Percentiles rank a stretch among this genome's conserved stretches.
Evolutionary conservation across 176 grass and related monocot genomes (phyloP).

Genomic region (Triticum monococcum): DNA sequence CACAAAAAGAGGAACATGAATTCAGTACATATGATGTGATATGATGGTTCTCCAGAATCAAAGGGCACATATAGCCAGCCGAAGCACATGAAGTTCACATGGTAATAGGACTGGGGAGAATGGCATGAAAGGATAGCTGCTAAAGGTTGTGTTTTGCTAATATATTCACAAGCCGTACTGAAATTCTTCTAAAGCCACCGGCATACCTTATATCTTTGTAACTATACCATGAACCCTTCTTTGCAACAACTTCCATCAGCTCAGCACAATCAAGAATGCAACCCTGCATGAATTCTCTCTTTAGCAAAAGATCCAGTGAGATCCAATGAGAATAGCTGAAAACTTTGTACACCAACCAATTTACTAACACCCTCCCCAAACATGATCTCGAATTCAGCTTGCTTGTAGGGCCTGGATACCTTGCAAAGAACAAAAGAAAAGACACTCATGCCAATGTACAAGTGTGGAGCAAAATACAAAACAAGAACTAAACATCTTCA

Average conservation of each 20-base stretch:
- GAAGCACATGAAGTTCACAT: slow-evolving; percentile 8
- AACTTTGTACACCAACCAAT: slow-evolving; percentile 53
- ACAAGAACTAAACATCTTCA: slow-evolving; percentile 10
- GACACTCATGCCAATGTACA: slow-evolving; percentile 5
- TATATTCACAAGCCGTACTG: neutral
- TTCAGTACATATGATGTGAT: neutral
- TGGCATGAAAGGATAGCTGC: neutral
- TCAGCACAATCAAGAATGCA: slow-evolving; percentile 98
- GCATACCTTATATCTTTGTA: slow-evolving; percentile 80
- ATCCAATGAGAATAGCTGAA: slow-evolving; percentile 20
- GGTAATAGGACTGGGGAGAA: slow-evolving; percentile 6
- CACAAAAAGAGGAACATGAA: neutral
- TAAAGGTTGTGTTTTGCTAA: neutral
- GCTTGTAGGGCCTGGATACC: slow-evolving; percentile 97
- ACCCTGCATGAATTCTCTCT: slow-evolving; percentile 48
- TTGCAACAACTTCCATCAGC: slow-evolving; percentile 92
- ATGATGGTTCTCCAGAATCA: neutral
- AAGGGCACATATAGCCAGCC: neutral
- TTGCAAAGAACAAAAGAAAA: slow-evolving; percentile 29
- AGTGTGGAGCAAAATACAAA: slow-evolving; percentile 10
- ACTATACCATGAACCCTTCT: slow-evolving; percentile 96
- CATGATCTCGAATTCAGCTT: slow-evolving; percentile 99
- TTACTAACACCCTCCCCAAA: slow-evolving; percentile 97
- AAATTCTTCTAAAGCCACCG: slow-evolving; percentile 25
- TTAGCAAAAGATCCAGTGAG: neutral